Evolutionary conservation across 2,329 filamentous ascomycete genomes (phyloP), one percentile per base, ranked within the genome.

Genomic region (Neopestalotiopsis sp.): DNA sequence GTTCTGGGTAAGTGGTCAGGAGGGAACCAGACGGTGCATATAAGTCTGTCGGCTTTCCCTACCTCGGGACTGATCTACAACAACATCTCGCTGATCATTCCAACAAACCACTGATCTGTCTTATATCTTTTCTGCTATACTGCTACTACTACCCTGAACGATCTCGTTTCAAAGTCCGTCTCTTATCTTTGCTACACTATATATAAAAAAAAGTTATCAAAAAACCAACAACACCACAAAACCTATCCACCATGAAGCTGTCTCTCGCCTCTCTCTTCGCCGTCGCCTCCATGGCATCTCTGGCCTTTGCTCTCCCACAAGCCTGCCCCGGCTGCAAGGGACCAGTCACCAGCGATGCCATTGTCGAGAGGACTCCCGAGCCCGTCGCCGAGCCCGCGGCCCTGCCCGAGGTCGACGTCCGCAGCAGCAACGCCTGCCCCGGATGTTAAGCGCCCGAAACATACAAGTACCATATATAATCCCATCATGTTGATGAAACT

Each of bases 211-310:
- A 49, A 52, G n/a, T 24, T 17, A 17, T 52, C 14, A 49, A 49
- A 49, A 45, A 49, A n/a, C 14, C 58, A 61, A 38, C 32, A 13
- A 40, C 13, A 17, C 34, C 34, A 38, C 34, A 38, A 38, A 10
- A 38, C 6, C 34, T 28, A 28, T 38, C 10, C 34, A 38, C 34
- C 34, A 62, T 62, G 59, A 38, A 62, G 59, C 30, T 62, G 28
- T 38, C 59, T 42, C 32, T 62, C 32, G n/a, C n/a, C 32, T 30
- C 59, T 5, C 30, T 62, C 34, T 20, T 62, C 32, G 30, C 59
- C 32, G 17, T 62, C 32, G 59, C 59, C 32, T 62, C 59, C 10
- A 28, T 62, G 59, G 59, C 59, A 14, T 24, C 57, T 17, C n/a
- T 62, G n/a, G 59, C 59, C 59, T 14, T 62, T 14, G 59, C 59